Evolutionary conservation across 768 basidiomycete genomes (phyloP).

Genomic region (Boletellus emodensis): DNA sequence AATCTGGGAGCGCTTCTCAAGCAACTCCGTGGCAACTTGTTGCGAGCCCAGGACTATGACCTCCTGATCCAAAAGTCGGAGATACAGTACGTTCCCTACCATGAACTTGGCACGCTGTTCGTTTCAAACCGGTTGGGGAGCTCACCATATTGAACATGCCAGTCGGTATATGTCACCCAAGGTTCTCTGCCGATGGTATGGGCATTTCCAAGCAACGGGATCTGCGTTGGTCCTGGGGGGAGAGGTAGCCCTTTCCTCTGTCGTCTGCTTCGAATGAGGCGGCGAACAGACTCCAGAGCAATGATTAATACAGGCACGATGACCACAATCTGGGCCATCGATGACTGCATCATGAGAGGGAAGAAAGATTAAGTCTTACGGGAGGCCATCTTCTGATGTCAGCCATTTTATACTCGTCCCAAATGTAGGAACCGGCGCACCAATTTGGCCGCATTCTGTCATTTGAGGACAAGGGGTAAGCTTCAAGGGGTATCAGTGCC

Average conservation of each 20-base stretch:
- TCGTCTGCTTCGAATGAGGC: not conserved
- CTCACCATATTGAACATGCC: not conserved
- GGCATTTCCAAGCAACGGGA: not conserved
- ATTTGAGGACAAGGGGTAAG: too few species aligned
- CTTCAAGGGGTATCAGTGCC: too few species aligned
- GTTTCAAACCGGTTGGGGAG: too few species aligned
- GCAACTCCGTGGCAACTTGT: constrained; percentile 40
- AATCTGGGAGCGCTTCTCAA: constrained; percentile 43
- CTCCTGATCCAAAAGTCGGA: constrained; percentile 41
- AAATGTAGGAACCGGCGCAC: too few species aligned
- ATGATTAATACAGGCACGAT: not conserved
- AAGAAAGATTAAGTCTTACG: too few species aligned
- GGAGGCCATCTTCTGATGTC: too few species aligned
- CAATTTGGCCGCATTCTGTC: too few species aligned
- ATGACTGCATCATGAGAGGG: too few species aligned
- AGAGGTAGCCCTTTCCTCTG: not conserved
- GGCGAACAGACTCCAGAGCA: not conserved
- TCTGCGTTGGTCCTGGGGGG: constrained; percentile 4
- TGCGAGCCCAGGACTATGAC: constrained; percentile 43
- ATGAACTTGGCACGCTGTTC: not conserved
- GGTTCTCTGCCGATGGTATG: constrained; percentile 1
- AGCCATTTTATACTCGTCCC: too few species aligned
- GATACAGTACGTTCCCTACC: constrained; percentile 41
- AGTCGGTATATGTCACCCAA: constrained; percentile 9
- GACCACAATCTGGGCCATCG: not conserved